These are phyloP conservation scores for Thelonectria blattea DNA, from an alignment of 2,329 filamentous ascomycete species.

Conservation along the genomic window DNA sequence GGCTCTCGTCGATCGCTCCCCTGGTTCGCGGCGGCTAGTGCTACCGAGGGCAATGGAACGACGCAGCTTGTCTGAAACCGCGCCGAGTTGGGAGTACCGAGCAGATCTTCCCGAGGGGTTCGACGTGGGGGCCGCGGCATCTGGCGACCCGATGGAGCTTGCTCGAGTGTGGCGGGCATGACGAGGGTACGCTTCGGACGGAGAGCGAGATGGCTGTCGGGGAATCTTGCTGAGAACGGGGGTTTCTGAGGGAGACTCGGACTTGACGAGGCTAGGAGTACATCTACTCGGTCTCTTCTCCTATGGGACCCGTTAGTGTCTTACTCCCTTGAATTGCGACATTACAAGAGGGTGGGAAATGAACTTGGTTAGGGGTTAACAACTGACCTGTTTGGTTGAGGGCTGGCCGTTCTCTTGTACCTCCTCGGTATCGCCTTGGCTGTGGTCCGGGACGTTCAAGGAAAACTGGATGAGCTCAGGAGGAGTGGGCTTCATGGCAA, in stretches of 20 bases:
- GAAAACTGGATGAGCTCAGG: conserved; percentile 77
- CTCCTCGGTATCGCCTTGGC: conserved; percentile 38
- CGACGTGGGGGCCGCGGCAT: conserved; percentile 29
- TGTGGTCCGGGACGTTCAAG: conserved; percentile 63
- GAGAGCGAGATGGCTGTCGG: conserved; percentile 43
- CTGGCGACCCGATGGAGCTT: conserved; percentile 41
- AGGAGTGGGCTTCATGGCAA: conserved; percentile 84
- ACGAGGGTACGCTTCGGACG: conserved; percentile 42
- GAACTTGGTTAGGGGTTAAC: background rate
- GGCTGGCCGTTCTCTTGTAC: conserved; percentile 29
- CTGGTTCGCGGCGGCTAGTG: conserved; percentile 34
- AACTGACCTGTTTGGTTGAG: conserved; percentile 28
- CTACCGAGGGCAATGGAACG: conserved; percentile 41
- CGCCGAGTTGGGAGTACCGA: conserved; percentile 40
- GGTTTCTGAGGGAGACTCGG: conserved; percentile 38
- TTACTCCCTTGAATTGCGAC: background rate
- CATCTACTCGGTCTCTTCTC: conserved; percentile 28
- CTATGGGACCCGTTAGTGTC: conserved; percentile 21
- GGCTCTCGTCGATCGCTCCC: conserved; percentile 35
- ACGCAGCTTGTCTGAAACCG: conserved; percentile 45
- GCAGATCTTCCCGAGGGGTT: conserved; percentile 35
- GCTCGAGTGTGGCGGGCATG: conserved; percentile 40
- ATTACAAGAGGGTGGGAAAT: background rate
- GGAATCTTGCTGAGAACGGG: conserved; percentile 36
- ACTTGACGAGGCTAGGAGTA: conserved; percentile 38